Evolutionary conservation across 495 filamentous ascomycete species (phyloP).

Genomic region (Hypoxylon cercidicola): DNA sequence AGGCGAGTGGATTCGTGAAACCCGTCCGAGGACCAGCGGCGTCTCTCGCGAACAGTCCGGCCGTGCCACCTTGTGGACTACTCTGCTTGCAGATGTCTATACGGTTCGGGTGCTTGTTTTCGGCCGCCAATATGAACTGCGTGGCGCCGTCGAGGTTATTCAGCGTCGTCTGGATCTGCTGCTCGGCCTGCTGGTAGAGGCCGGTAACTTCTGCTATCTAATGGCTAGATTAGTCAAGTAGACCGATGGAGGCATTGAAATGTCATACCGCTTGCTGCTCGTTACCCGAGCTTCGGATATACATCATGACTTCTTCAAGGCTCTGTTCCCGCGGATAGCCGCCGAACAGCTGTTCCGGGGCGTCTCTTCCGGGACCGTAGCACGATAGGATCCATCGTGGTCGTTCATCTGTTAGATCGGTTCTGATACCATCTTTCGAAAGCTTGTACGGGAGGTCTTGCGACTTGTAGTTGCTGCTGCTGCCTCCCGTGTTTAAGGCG

Average conservation of each 20-base stretch:
- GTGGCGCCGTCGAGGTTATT: slow-evolving; percentile 76
- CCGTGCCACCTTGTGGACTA: slow-evolving; percentile 48
- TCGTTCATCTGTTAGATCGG: slow-evolving; percentile 72
- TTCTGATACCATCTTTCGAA: slow-evolving; percentile 64
- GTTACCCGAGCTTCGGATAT: slow-evolving; percentile 72
- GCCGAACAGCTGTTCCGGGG: slow-evolving; percentile 82
- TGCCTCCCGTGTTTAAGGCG: slow-evolving; percentile 36
- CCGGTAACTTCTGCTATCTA: slow-evolving; percentile 69
- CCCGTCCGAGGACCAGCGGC: slow-evolving; percentile 25
- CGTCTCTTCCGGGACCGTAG: slow-evolving; percentile 77
- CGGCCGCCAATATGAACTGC: slow-evolving; percentile 73
- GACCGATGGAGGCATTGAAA: neutral
- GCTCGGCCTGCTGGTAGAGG: slow-evolving; percentile 67
- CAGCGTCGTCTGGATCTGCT: slow-evolving; percentile 74
- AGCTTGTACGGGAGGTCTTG: slow-evolving; percentile 59
- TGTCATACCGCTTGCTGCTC: slow-evolving; percentile 66
- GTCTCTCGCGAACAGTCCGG: slow-evolving; percentile 41
- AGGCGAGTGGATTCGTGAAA: slow-evolving; percentile 40
- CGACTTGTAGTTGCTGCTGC: neutral
- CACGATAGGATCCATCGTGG: slow-evolving; percentile 87
- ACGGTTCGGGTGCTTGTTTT: slow-evolving; percentile 82
- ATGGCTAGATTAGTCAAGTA: slow-evolving; percentile 14
- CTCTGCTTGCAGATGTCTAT: slow-evolving; percentile 71
- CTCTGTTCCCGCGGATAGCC: slow-evolving; percentile 82
- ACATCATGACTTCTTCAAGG: slow-evolving; percentile 80